Conservation (phyloP, 208 protist species). For the Trypanosoma rangeli region DNA sequence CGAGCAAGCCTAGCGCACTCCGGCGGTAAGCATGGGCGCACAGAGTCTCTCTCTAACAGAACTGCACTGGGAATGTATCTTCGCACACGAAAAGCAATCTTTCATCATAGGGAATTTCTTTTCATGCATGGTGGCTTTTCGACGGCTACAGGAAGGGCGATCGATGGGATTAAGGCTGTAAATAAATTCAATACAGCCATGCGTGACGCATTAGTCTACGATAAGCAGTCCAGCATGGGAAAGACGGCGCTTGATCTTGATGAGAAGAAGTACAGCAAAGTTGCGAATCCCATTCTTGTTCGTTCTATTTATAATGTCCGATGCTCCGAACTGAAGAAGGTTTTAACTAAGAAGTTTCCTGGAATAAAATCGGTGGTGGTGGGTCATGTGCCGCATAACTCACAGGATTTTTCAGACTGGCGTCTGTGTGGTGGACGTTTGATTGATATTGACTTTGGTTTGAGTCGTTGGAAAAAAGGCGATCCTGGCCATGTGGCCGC, state of each 20-base stretch:
- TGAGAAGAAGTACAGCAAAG: constrained; percentile 64
- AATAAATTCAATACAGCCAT: constrained; percentile 80
- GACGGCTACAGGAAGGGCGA: constrained; percentile 61
- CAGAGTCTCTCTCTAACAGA: constrained; percentile 64
- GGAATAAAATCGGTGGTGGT: constrained; percentile 86
- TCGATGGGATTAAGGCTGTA: constrained; percentile 71
- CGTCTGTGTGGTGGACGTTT: constrained; percentile 70
- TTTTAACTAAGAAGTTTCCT: constrained; percentile 72
- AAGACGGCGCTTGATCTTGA: constrained; percentile 54
- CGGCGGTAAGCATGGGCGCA: constrained; percentile 62
- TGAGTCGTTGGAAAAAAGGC: constrained; percentile 90
- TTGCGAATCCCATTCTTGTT: constrained; percentile 87
- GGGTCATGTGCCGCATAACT: constrained; percentile 86
- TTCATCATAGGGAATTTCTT: constrained; percentile 78
- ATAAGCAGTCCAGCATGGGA: constrained; percentile 63
- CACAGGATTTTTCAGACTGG: constrained; percentile 78
- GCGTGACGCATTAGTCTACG: constrained; percentile 57
- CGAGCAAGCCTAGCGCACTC: constrained; percentile 38
- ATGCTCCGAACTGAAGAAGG: constrained; percentile 61
- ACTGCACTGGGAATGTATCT: constrained; percentile 72
- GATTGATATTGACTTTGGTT: constrained; percentile 88
- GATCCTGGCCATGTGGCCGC: constrained; percentile 84
- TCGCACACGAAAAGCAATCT: constrained; percentile 74
- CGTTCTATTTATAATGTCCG: constrained; percentile 82
- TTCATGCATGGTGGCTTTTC: constrained; percentile 93